Percentiles rank a stretch among this genome's conserved stretches.
These are phyloP conservation scores for Myrica gale DNA, from an alignment of 306 rosid species.

Conservation along the genomic window DNA sequence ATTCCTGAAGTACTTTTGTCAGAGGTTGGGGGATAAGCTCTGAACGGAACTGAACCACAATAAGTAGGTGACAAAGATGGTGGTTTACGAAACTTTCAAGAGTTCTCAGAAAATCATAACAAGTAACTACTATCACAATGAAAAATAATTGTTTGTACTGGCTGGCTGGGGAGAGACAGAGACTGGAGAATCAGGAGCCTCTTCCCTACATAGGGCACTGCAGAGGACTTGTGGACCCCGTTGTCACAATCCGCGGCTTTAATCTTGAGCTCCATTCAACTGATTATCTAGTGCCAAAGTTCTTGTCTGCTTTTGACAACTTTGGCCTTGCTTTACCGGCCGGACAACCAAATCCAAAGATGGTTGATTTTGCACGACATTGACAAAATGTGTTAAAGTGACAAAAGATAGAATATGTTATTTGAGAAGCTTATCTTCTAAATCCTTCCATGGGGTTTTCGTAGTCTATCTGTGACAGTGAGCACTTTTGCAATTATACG, in stretches of 20 bases:
- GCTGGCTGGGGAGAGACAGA: too few species aligned
- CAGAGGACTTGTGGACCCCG: too few species aligned
- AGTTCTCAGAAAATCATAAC: neutral
- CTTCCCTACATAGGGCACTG: too few species aligned
- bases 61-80: neutral
- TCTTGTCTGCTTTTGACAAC: slow-evolving; percentile 1
- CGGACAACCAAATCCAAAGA: slow-evolving; percentile 17
- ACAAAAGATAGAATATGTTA: neutral
- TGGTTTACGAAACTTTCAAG: neutral
- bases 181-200: too few species aligned
- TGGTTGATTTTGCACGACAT: slow-evolving; percentile 20
- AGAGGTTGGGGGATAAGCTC: neutral
- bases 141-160: too few species aligned
- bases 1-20: neutral
- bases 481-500: neutral
- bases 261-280: neutral
- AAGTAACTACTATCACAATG: too few species aligned
- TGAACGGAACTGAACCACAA: too few species aligned
- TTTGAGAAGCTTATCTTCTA: slow-evolving; percentile 6
- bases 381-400: neutral
- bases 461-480: neutral
- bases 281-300: neutral
- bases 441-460: neutral
- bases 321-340: slow-evolving; percentile 9
- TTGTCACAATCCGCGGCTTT: too few species aligned